Evolutionary conservation across 139 green algal genomes (phyloP).

Genomic region (Pleodorina starrii): DNA sequence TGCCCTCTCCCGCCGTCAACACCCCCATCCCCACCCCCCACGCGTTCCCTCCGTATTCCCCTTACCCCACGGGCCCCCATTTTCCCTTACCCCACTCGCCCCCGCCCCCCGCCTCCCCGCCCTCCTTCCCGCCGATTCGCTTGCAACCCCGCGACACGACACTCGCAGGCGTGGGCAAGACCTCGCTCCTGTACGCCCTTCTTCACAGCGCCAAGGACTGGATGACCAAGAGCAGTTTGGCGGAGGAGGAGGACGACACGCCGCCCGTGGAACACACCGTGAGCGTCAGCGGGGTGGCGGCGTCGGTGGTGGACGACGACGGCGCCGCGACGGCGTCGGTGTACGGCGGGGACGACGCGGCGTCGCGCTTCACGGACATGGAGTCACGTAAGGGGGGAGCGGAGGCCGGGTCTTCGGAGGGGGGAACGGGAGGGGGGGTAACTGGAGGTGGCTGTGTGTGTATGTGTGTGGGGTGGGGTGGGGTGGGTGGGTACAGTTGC

Average conservation of each 20-base stretch:
- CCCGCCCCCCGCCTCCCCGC: not conserved
- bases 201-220: conserved; percentile 52
- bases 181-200: conserved; percentile 33
- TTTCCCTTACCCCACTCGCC: not conserved
- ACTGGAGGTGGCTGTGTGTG: too few relatives aligned
- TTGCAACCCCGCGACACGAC: too few relatives aligned
- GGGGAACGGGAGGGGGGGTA: not conserved
- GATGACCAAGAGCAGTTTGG: not conserved
- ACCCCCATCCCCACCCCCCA: too few relatives aligned
- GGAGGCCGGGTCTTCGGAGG: not conserved
- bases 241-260: not conserved
- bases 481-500: too few relatives aligned
- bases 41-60: too few relatives aligned
- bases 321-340: not conserved
- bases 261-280: too few relatives aligned
- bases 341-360: not conserved
- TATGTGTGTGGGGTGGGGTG: too few relatives aligned
- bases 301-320: not conserved
- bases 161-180: conserved; percentile 51
- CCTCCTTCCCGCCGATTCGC: not conserved
- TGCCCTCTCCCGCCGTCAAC: too few relatives aligned
- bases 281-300: not conserved
- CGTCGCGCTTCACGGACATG: not conserved
- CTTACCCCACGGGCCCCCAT: too few relatives aligned
- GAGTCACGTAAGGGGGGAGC: not conserved